Base-by-base conservation (phyloP, 2,329 filamentous ascomycete species). In the Allantophomopsis cytisporea region DNA sequence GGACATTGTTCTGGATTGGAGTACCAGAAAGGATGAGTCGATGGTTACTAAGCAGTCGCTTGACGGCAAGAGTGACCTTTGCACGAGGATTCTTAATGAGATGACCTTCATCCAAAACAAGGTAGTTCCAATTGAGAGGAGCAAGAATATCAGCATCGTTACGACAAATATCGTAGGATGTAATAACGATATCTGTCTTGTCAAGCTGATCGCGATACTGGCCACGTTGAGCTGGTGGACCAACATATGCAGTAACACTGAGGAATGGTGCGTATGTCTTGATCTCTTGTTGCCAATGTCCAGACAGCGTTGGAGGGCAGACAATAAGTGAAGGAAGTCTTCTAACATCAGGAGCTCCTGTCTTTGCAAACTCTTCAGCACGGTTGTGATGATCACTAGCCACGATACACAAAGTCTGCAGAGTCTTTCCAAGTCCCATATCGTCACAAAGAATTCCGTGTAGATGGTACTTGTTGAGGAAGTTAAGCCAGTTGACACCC, bases 391-490 rank as follows among this genome's bases (percentile, higher is more conserved):
- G 91, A 56, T 98, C 91, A 61, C 88, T 96, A 8, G 91, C 89
- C 34, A 98, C 88, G 53, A 98, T 98, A 60, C 91, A 98, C 16
- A 98, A 75, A 0, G 93, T 98, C 59, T 98, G 91, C 10, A 98
- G 65, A 1, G 91, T 98, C 65, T 98, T 98, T 37, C 91, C 91
- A 20, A 98, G 81, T 54, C 91, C 91, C 91, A 98, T 98, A 58
- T 98, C 91, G 54, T 98, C 91, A 56, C 91, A 98, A 43, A 98
- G 83, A 59, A 98, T 95, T 37, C 91, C 91, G 51, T 98, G 93
- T 2, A 98, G 75, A 53, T 98, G 89, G 57, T 96, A 98, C 42
- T 88, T 88, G 58, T 98, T 98, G 49, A 98, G 78, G 64, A 98
- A 98, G 41, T 93, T 80, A 38, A 98, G 75, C 91, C 91, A 98